A percentile compares a stretch with the other conserved stretches of the same genome.
These are phyloP conservation scores for Beta corolliflora DNA, from an alignment of 179 eudicot species.

Conservation along the genomic window DNA sequence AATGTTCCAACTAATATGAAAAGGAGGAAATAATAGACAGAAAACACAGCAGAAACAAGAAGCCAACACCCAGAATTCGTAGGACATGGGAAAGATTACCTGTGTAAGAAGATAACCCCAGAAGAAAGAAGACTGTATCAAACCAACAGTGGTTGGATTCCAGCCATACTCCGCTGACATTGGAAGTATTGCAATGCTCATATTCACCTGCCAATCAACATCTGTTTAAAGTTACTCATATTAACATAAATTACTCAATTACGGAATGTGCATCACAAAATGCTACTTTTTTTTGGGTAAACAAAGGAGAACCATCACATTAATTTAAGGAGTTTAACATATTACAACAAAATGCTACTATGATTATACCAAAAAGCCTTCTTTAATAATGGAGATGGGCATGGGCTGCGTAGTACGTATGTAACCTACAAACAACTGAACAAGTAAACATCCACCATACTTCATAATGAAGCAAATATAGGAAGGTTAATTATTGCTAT, in stretches of 20 bases:
- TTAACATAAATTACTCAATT: not conserved
- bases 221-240: slow-evolving; percentile 23
- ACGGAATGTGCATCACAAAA: not conserved
- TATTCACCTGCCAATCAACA: slow-evolving; percentile 69
- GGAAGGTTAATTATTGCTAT: not conserved
- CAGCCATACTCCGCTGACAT: slow-evolving; percentile 83
- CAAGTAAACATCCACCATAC: not conserved
- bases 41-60: not conserved
- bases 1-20: too few species aligned
- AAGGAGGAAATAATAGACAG: not conserved
- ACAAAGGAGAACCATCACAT: too few species aligned
- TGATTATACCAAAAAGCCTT: not conserved
- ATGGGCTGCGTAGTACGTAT: too few species aligned
- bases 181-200: slow-evolving; percentile 95
- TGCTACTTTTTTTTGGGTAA: too few species aligned
- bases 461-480: slow-evolving; percentile 1
- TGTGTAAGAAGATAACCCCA: slow-evolving; percentile 98
- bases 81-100: slow-evolving; percentile 37
- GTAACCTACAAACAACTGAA: too few species aligned
- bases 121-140: slow-evolving; percentile 85
- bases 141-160: slow-evolving; percentile 80
- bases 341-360: too few species aligned
- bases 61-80: not conserved
- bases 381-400: not conserved
- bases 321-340: too few species aligned